A percentile compares a stretch with the other conserved stretches of the same genome.
These are phyloP conservation scores for Colletotrichum ledebouriae DNA, from an alignment of 2,329 filamentous ascomycete genomes.

Conservation along the genomic window DNA sequence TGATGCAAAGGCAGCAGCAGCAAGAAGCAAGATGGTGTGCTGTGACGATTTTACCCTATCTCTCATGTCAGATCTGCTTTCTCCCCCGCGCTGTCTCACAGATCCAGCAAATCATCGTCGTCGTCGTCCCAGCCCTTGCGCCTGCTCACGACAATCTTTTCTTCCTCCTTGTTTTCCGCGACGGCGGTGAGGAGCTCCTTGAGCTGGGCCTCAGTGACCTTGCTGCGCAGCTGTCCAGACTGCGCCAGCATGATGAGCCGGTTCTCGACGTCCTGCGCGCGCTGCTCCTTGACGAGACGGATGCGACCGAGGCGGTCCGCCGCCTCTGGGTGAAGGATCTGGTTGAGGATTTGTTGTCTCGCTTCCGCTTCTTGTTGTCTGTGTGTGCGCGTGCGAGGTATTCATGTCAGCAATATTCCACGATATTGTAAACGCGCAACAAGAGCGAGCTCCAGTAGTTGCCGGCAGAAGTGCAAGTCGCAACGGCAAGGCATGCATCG, in stretches of 20 bases:
- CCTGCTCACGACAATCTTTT: constrained; percentile 88
- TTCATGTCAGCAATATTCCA: not conserved
- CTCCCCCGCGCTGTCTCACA: constrained; percentile 53
- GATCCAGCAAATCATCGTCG: constrained; percentile 80
- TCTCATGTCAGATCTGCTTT: not conserved
- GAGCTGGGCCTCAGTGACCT: constrained; percentile 92
- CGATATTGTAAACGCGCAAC: no score
- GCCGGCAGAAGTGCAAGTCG: no score
- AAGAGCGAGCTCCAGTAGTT: no score
- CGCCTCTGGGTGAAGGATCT: constrained; percentile 95
- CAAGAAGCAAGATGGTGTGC: not conserved
- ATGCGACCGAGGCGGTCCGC: constrained; percentile 94
- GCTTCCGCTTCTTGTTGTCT: constrained; percentile 73
- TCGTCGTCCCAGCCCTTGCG: constrained; percentile 89
- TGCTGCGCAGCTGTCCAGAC: constrained; percentile 85
- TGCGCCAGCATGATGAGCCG: constrained; percentile 91
- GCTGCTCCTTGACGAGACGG: constrained; percentile 92
- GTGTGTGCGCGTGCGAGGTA: constrained; percentile 5
- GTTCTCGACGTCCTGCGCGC: constrained; percentile 92
- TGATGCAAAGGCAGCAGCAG: no score
- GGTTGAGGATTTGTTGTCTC: constrained; percentile 82
- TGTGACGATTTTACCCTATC: not conserved
- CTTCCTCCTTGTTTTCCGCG: constrained; percentile 81
- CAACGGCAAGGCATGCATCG: not conserved
- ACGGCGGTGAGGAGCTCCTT: constrained; percentile 91